Evolutionary conservation across 2,329 filamentous ascomycete genomes (phyloP).

Genomic region (Chlorencoelia australis): DNA sequence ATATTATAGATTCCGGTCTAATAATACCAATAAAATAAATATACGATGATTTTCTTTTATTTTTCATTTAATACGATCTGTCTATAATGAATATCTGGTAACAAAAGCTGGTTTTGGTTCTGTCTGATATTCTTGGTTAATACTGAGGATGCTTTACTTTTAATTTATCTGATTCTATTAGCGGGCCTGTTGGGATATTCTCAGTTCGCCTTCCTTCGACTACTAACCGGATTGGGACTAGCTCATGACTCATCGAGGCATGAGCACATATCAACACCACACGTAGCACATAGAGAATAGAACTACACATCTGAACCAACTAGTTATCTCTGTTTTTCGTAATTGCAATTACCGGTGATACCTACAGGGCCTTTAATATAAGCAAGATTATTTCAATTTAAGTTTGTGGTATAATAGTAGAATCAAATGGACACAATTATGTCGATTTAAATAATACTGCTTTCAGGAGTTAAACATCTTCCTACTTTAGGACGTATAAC

Average conservation of each 20-base stretch:
- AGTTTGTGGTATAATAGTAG: conserved; percentile 22
- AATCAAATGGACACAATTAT: conserved; percentile 20
- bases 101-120: conserved; percentile 39
- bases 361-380: conserved; percentile 20
- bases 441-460: conserved; percentile 31
- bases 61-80: conserved; percentile 5
- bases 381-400: conserved; percentile 24
- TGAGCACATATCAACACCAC: no score
- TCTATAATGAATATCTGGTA: conserved; percentile 50
- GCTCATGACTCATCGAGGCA: no score
- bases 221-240: no score
- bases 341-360: no score
- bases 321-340: no score
- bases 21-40: conserved; percentile 5
- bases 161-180: conserved; percentile 9
- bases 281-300: no score
- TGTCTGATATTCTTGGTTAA: conserved; percentile 6
- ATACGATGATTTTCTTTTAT: conserved; percentile 2
- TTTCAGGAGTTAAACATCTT: conserved; percentile 43
- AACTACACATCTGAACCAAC: no score
- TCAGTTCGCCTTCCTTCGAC: no score
- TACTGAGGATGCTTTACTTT: conserved; percentile 19
- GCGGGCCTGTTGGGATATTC: no score
- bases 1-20: no score
- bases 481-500: conserved; percentile 36